Base-by-base conservation (phyloP, 352 stramenopile genomes). In the Pythium periplocum region DNA sequence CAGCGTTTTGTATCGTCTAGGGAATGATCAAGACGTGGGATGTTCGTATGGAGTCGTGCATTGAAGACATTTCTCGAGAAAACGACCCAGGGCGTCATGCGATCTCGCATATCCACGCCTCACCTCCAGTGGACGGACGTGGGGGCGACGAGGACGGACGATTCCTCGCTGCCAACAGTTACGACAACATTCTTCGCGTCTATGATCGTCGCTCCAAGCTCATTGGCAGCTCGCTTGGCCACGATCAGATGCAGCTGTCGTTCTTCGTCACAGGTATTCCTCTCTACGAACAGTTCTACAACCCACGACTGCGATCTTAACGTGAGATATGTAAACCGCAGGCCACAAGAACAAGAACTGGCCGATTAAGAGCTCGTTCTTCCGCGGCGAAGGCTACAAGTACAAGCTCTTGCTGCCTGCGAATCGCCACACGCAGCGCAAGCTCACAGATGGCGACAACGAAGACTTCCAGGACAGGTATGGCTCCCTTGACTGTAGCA, bases 321-420 rank as follows among this genome's bases (percentile, higher is more conserved):
- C 17, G 17, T 26, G 17, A 0, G 17, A 26, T 26, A 8, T 37
- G 6, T 38, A 7, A n/a, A 10, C 10, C 50, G 26, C 17, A 57
- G 59, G 86, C 46, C 83, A 96, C 65, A 93, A 91, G 60, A 96
- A 93, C 71, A 96, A 93, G 66, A 94, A 95, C 59, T 96, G 86
- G 86, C 86, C 86, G 6, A 94, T 96, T 56, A 93, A 92, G 59
- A 94, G 83, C 59, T 82, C 80, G 2, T 96, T 96, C 58, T 96
- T 95, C 65, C 78, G 82, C 39, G 84, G 84, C 6, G 84, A 92
- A 53, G 83, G 83, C 17, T 84, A 90, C 72, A 91, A 90, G 60
- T 92, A 94, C 69, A 92, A 92, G 64, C 66, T 94, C 12, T 59
- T 66, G 39, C 57, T 92, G 12, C 77, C 83, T n/a, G 65, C 68